Conservation (phyloP, 108 stramenopile genomes). For the Hondaea fermentalgiana region DNA sequence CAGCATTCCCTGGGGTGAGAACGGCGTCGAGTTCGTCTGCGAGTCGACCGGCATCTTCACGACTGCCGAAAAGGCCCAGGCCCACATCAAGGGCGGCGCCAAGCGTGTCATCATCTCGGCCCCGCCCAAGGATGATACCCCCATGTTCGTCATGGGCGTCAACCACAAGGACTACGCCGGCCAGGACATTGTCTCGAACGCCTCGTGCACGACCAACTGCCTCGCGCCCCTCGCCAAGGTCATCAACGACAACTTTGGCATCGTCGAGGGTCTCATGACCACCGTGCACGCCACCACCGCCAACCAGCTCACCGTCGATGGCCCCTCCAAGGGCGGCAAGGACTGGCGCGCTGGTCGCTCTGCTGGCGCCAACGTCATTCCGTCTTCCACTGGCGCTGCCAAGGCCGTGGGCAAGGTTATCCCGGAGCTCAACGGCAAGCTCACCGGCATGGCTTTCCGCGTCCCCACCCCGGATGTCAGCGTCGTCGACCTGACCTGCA, state of each 20-base stretch:
- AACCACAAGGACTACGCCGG: slow-evolving; percentile 80
- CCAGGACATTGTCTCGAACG: slow-evolving; percentile 98
- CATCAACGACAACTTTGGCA: slow-evolving; percentile 92
- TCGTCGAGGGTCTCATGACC: slow-evolving; percentile 98
- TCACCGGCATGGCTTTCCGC: slow-evolving; percentile 99
- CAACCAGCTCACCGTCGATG: slow-evolving; percentile 96
- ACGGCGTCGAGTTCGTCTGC: slow-evolving; percentile 94
- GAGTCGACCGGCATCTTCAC: slow-evolving; percentile 99
- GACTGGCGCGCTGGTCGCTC: slow-evolving; percentile 99
- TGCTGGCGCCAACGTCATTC: slow-evolving; percentile 98
- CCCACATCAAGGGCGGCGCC: slow-evolving; percentile 94
- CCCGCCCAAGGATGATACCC: slow-evolving; percentile 98
- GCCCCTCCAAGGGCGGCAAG: slow-evolving; percentile 90
- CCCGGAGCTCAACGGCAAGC: slow-evolving; percentile 89
- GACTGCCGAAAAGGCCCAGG: slow-evolving; percentile 82
- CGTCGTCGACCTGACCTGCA: slow-evolving; percentile 90
- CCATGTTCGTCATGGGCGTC: slow-evolving; percentile 95
- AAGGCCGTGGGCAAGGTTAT: slow-evolving; percentile 99
- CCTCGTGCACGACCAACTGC: slow-evolving; percentile 99
- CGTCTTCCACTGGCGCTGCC: slow-evolving; percentile 98
- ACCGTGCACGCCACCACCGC: slow-evolving; percentile 99
- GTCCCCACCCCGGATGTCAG: slow-evolving; percentile 97
- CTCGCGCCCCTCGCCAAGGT: slow-evolving; percentile 98
- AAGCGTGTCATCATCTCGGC: slow-evolving; percentile 99
- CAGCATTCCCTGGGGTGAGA: slow-evolving; percentile 85